These are phyloP conservation scores for Botryotinia convoluta DNA, from an alignment of 2,329 filamentous ascomycete genomes.

Conservation along the genomic window DNA sequence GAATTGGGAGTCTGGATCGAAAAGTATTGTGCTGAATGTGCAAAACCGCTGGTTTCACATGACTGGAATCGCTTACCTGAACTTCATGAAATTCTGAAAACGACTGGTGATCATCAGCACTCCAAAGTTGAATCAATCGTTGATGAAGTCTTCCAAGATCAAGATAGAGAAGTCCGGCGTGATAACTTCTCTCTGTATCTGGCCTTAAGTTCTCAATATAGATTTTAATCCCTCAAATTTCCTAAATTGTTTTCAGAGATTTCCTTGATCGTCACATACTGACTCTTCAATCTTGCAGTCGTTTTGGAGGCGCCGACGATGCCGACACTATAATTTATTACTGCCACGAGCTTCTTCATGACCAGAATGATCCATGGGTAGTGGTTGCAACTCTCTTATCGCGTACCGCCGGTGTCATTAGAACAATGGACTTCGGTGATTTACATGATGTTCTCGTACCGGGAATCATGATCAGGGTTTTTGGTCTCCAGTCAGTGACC, in stretches of 20 bases:
- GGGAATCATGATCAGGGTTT: neutral
- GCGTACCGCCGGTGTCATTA: neutral
- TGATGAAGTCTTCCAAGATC: neutral
- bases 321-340: neutral
- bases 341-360: neutral
- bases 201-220: rapidly evolving
- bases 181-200: neutral
- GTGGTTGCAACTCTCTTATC: neutral
- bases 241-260: neutral
- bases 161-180: too few species aligned
- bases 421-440: neutral
- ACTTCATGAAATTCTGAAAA: neutral
- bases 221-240: neutral
- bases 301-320: neutral
- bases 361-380: neutral
- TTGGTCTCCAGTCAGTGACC: rapidly evolving
- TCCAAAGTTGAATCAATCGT: neutral
- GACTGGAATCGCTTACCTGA: neutral
- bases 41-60: neutral
- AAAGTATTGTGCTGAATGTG: neutral
- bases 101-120: neutral
- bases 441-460: neutral
- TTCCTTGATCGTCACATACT: neutral
- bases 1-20: neutral
- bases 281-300: neutral